Base-by-base conservation (phyloP, 805 yeast genomes). In the Pichia deserticola region DNA sequence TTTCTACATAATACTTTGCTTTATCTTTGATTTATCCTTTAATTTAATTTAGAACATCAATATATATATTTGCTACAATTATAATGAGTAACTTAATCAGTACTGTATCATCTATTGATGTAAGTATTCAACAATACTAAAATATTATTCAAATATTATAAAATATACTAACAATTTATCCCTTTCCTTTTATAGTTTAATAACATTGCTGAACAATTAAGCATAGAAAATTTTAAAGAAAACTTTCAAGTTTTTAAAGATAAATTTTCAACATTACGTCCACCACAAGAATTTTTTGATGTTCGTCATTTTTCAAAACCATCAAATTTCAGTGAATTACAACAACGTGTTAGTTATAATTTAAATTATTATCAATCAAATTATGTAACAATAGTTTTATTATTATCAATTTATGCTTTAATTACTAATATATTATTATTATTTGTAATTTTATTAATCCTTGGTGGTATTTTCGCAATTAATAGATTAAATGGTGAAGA, bases 201-300 rank as follows among this genome's bases (percentile, higher is more conserved):
- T 57, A 76, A 36, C 44, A 54, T 78, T 36, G 54, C 76, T 36
- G 82, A 79, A 43, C 64, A 74, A 49, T 60, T 81, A 54, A 77
- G 71, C 57, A 52, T 77, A 28, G 86, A 78, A 15, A 71, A 74
- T 55, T 55, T 78, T 29, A 70, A 69, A 53, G 72, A 72, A 30
- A 53, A 52, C 46, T 51, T 80, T 27, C 70, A 67, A 33, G 58
- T 81, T 3, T 57, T 92, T 45, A 88, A 84, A 62, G 61, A 75
- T 37, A 78, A 82, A 54, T 72, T 89, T 54, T 69, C 93, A 44
- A 79, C 86, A 60, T 67, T 93, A 53, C 84, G 86, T 63, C 88
- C 97, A 36, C 90, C 95, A 40, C 93, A 85, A 67, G 99, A 93
- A 66, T 93, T 93, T 65, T 88, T 93, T 63, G 97, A 93, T 65